Conservation (phyloP, 495 filamentous ascomycete species). For the Amorphotheca resinae region DNA sequence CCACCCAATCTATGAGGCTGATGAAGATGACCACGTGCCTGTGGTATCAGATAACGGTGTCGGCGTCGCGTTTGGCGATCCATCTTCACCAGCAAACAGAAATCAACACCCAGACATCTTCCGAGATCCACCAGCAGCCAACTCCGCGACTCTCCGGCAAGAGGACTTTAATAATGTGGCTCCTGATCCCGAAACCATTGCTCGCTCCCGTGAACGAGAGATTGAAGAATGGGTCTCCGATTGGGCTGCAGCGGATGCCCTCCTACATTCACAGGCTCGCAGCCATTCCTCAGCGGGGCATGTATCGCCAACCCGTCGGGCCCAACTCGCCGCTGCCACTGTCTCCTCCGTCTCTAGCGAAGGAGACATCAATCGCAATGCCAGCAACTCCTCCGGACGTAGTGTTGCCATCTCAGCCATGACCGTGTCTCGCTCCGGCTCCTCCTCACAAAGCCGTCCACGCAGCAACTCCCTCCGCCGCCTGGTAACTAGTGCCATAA, state of each 20-base stretch:
- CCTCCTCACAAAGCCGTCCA: slow-evolving; percentile 13
- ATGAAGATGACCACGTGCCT: slow-evolving; percentile 51
- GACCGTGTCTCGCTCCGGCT: slow-evolving; percentile 11
- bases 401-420: slow-evolving; percentile 12
- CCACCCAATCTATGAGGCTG: slow-evolving; percentile 46
- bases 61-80: slow-evolving; percentile 20
- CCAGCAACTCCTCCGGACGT: slow-evolving; percentile 42
- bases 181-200: slow-evolving; percentile 6
- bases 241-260: slow-evolving; percentile 41
- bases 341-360: slow-evolving; percentile 14
- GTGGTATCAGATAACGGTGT: slow-evolving; percentile 10
- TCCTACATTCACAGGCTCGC: slow-evolving; percentile 23
- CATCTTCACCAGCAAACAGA: slow-evolving; percentile 1
- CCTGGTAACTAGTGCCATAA: slow-evolving; percentile 17
- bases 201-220: slow-evolving; percentile 26
- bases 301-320: slow-evolving; percentile 13
- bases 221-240: slow-evolving; percentile 49
- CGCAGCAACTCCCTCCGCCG: slow-evolving; percentile 17
- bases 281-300: slow-evolving; percentile 13
- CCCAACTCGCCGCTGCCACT: slow-evolving; percentile 12
- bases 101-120: slow-evolving; percentile 24
- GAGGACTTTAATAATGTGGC: neutral
- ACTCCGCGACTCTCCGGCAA: neutral
- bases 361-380: slow-evolving; percentile 42
- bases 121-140: slow-evolving; percentile 15